A percentile compares a stretch with the other conserved stretches of the same genome.
Evolutionary conservation across 768 basidiomycete genomes (phyloP).

Genomic region (Naganishia vaughanmartiniae): DNA sequence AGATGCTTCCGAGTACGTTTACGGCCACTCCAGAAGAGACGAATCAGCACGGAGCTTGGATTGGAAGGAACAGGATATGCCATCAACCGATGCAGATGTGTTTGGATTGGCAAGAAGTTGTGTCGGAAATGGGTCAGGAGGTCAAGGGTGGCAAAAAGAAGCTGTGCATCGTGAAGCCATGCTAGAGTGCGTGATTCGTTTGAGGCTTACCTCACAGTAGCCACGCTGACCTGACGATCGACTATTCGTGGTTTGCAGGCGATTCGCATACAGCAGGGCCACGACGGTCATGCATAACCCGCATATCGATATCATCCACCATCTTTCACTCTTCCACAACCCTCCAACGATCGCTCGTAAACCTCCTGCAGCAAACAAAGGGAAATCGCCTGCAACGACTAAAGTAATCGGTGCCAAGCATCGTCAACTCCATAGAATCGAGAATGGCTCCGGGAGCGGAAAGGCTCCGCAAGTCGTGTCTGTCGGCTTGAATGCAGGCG

Average conservation of each 20-base stretch:
- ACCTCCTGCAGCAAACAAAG: slow-evolving; percentile 15
- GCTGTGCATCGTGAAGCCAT: slow-evolving; percentile 43
- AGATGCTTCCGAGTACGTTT: slow-evolving; percentile 6
- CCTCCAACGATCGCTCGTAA: slow-evolving; percentile 20
- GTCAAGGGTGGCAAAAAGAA: slow-evolving; percentile 44
- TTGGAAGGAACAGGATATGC: neutral
- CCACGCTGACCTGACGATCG: neutral
- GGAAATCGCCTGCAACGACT: neutral
- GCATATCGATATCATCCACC: slow-evolving; percentile 40
- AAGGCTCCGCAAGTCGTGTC: slow-evolving; percentile 41
- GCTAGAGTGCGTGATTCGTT: slow-evolving; percentile 39
- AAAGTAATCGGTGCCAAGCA: slow-evolving; percentile 29
- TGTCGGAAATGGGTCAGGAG: slow-evolving; percentile 26
- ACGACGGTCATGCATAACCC: slow-evolving; percentile 37
- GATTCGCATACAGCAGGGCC: slow-evolving; percentile 41
- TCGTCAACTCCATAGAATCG: slow-evolving; percentile 23
- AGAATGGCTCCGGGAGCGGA: neutral
- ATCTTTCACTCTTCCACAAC: slow-evolving; percentile 45
- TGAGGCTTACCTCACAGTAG: neutral
- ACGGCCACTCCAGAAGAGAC: neutral
- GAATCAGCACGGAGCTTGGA: neutral
- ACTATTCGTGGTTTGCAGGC: slow-evolving; percentile 6
- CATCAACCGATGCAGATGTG: slow-evolving; percentile 5
- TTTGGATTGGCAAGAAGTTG: slow-evolving; percentile 20
- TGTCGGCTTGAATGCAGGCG: slow-evolving; percentile 39